Percentiles rank a stretch among this genome's conserved stretches.
phyloP scores from a whole-genome alignment of 2,329 filamentous ascomycete species.

The Fusarium clavum region DNA sequence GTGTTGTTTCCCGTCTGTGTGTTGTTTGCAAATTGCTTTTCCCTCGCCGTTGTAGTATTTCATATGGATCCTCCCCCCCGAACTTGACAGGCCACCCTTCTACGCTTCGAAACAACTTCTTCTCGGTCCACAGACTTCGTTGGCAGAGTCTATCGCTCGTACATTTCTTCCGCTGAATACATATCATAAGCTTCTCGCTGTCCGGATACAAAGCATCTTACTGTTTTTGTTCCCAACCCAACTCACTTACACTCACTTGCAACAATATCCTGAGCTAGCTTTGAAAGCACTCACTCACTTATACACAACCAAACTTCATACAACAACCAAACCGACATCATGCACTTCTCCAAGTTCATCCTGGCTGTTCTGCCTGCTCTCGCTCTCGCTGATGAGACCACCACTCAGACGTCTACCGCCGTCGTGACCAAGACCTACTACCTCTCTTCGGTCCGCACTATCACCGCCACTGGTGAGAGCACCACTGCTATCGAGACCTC shows the following conservation, averaged over 20 bases:
- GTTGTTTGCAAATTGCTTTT: conserved; percentile 29
- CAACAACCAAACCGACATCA: conserved; percentile 43
- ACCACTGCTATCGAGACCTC: conserved; percentile 47
- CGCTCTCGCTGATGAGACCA: conserved; percentile 59
- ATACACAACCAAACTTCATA: conserved; percentile 9
- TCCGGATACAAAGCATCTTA: conserved; percentile 48
- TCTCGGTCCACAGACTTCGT: conserved; percentile 59
- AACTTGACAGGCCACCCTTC: conserved; percentile 29
- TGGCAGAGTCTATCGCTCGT: conserved; percentile 64
- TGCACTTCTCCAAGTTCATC: conserved; percentile 58
- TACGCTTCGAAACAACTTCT: conserved; percentile 41
- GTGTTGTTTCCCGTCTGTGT: conserved; percentile 27
- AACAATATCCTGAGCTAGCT: conserved; percentile 32
- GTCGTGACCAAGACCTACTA: conserved; percentile 65
- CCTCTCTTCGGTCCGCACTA: conserved; percentile 59
- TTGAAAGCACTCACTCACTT: conserved; percentile 44
- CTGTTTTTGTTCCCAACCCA: conserved; percentile 25
- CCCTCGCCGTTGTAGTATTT: conserved; percentile 37
- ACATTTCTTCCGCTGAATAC: conserved; percentile 40
- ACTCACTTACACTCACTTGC: conserved; percentile 39
- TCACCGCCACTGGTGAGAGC: conserved; percentile 49
- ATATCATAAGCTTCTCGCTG: conserved; percentile 31
- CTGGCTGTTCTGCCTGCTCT: conserved; percentile 65
- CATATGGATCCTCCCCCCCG: conserved; percentile 39
- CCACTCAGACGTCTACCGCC: conserved; percentile 63